phyloP scores from a whole-genome alignment of 1,139 yeast genomes.

The Cylindricascospora bacillispora region DNA sequence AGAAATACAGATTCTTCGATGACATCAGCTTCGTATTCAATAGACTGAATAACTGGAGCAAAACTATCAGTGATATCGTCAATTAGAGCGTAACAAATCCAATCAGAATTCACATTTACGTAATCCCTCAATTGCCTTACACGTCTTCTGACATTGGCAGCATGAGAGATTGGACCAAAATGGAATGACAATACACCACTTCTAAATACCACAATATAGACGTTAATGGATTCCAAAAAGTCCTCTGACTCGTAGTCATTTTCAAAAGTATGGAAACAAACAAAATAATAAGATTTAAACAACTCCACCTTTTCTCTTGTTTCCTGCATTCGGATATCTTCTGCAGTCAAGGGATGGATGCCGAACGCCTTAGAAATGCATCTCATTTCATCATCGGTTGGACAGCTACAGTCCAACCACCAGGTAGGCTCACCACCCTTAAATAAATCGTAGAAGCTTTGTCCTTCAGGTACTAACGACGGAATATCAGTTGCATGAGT shows the following conservation, averaged over 20 bases:
- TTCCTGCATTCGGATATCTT: conserved; percentile 76
- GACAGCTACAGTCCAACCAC: conserved; percentile 69
- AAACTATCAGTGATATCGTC: conserved; percentile 92
- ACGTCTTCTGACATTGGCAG: conserved; percentile 82
- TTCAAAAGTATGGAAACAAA: conserved; percentile 73
- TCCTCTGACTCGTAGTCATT: conserved; percentile 67
- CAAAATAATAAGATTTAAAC: conserved; percentile 63
- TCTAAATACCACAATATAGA: conserved; percentile 76
- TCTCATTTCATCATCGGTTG: conserved; percentile 58
- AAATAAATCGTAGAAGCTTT: conserved; percentile 54
- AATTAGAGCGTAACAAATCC: conserved; percentile 87
- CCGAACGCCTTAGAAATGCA: conserved; percentile 58
- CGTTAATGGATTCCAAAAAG: conserved; percentile 75
- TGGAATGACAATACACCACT: conserved; percentile 80
- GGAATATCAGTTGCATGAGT: conserved; percentile 82
- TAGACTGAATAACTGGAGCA: conserved; percentile 78
- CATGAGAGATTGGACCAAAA: conserved; percentile 67
- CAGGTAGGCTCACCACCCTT: conserved; percentile 36
- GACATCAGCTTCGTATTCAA: conserved; percentile 85
- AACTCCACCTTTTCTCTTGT: conserved; percentile 76
- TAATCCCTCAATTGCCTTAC: conserved; percentile 83
- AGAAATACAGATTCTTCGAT: conserved; percentile 75
- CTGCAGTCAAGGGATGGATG: conserved; percentile 77
- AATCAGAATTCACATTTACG: conserved; percentile 77
- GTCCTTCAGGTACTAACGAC: conserved; percentile 52